Evolutionary conservation across 148 eudicot genomes (phyloP).

Genomic region (Rhododendron griersonianum): DNA sequence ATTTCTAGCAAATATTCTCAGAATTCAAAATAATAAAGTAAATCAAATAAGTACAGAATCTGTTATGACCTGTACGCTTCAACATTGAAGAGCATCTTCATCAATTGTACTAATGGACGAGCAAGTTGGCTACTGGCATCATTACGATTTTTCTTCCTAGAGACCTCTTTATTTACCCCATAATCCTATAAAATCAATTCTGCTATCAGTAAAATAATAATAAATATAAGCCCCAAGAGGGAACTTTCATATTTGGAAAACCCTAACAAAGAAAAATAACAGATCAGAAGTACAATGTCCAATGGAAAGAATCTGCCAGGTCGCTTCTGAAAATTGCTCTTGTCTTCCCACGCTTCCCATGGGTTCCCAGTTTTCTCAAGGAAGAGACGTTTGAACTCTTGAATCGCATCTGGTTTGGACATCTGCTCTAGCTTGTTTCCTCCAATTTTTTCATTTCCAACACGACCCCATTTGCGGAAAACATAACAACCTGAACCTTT

Average conservation of each 20-base stretch:
- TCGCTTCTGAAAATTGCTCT: constrained; percentile 63
- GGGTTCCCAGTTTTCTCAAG: constrained; percentile 92
- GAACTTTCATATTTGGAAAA: neutral
- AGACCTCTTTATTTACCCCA: constrained; percentile 72
- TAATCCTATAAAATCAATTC: constrained; percentile 61
- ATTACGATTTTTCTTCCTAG: constrained; percentile 44
- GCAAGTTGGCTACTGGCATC: constrained; percentile 61
- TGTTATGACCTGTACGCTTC: constrained; percentile 76
- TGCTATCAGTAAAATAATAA: neutral
- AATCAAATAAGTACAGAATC: neutral
- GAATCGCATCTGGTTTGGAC: constrained; percentile 65
- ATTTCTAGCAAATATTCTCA: constrained; percentile 8
- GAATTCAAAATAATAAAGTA: neutral
- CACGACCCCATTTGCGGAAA: constrained; percentile 98
- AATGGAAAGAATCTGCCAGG: constrained; percentile 88
- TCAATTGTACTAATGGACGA: constrained; percentile 70
- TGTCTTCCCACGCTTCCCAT: constrained; percentile 86
- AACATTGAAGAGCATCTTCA: constrained; percentile 96
- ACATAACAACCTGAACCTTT: constrained; percentile 80
- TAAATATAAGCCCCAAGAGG: neutral
- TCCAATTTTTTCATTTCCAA: constrained; percentile 81
- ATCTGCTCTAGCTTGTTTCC: constrained; percentile 65
- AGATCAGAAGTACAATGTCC: constrained; percentile 66
- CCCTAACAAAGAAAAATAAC: neutral
- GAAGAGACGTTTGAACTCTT: constrained; percentile 75